Conservation (phyloP, 768 basidiomycete genomes). For the Phlebiopsis flavidoalba region DNA sequence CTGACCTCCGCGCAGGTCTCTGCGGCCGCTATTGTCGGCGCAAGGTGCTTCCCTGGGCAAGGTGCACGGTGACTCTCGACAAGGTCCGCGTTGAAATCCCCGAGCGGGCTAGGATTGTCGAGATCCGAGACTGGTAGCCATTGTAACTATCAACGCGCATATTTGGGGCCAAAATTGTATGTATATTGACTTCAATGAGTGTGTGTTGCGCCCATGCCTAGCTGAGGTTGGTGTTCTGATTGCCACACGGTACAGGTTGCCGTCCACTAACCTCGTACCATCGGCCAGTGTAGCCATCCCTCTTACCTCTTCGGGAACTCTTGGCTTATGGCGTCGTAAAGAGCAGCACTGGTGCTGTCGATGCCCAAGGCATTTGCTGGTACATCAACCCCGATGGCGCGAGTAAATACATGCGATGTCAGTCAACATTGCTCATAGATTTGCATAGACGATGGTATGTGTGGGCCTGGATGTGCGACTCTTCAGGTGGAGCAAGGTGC, state of each 20-base stretch:
- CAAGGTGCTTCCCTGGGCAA: conserved; percentile 90
- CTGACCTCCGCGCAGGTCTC: conserved; percentile 51
- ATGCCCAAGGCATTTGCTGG: conserved; percentile 79
- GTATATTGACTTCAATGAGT: conserved; percentile 85
- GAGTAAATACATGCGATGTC: conserved; percentile 25
- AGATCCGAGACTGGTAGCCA: conserved; percentile 85
- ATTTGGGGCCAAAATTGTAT: conserved; percentile 82
- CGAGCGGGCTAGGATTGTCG: conserved; percentile 67
- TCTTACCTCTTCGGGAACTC: conserved; percentile 68
- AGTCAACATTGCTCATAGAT: conserved; percentile 24
- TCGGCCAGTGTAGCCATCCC: conserved; percentile 85
- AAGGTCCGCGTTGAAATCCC: conserved; percentile 69
- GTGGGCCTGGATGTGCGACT: conserved; percentile 90
- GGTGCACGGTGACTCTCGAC: conserved; percentile 70
- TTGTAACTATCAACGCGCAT: conserved; percentile 80
- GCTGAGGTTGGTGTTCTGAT: background rate
- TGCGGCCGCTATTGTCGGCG: conserved; percentile 81
- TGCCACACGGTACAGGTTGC: conserved; percentile 44
- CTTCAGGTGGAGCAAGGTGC: conserved; percentile 81
- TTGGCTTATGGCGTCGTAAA: conserved; percentile 77
- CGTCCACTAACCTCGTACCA: conserved; percentile 78
- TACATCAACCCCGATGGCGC: conserved; percentile 85
- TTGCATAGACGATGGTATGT: conserved; percentile 65
- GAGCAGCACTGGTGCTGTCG: conserved; percentile 76
- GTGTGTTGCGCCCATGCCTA: conserved; percentile 32